Evolutionary conservation across 805 yeast genomes (phyloP).

Genomic region (Saturnispora mendoncae): DNA sequence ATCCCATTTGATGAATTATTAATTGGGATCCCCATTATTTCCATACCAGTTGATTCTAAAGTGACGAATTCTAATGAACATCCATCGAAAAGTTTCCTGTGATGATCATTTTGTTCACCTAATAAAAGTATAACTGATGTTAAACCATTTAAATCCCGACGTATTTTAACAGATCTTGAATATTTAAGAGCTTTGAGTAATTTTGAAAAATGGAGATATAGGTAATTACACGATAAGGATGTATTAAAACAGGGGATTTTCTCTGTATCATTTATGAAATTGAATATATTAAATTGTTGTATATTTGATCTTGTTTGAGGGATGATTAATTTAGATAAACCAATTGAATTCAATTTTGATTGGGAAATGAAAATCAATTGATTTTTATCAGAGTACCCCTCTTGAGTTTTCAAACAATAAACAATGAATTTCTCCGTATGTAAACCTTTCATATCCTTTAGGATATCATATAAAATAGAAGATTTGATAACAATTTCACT

Average conservation of each 20-base stretch:
- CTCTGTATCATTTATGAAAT: slow-evolving; percentile 7
- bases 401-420: slow-evolving; percentile 30
- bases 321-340: slow-evolving; percentile 54
- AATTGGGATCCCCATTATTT: not conserved
- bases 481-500: slow-evolving; percentile 49
- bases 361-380: slow-evolving; percentile 50
- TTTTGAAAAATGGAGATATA: slow-evolving; percentile 39
- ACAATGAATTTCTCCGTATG: slow-evolving; percentile 43
- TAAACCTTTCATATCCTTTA: slow-evolving; percentile 49
- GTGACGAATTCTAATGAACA: slow-evolving; percentile 27
- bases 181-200: slow-evolving; percentile 40
- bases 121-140: slow-evolving; percentile 25
- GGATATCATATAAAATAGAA: slow-evolving; percentile 41
- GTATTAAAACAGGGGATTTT: slow-evolving; percentile 11
- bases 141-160: slow-evolving; percentile 44
- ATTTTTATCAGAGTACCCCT: slow-evolving; percentile 19
- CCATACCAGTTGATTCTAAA: slow-evolving; percentile 20
- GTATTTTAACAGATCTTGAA: slow-evolving; percentile 44
- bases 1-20: slow-evolving; percentile 4
- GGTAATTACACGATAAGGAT: slow-evolving; percentile 39
- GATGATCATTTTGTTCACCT: slow-evolving; percentile 13
- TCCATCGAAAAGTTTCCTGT: slow-evolving; percentile 19
- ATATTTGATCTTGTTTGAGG: slow-evolving; percentile 57
- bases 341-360: slow-evolving; percentile 52
- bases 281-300: slow-evolving; percentile 45